These are phyloP conservation scores for Solanum arcanum DNA, from an alignment of 257 asterid genomes.

Conservation along the genomic window DNA sequence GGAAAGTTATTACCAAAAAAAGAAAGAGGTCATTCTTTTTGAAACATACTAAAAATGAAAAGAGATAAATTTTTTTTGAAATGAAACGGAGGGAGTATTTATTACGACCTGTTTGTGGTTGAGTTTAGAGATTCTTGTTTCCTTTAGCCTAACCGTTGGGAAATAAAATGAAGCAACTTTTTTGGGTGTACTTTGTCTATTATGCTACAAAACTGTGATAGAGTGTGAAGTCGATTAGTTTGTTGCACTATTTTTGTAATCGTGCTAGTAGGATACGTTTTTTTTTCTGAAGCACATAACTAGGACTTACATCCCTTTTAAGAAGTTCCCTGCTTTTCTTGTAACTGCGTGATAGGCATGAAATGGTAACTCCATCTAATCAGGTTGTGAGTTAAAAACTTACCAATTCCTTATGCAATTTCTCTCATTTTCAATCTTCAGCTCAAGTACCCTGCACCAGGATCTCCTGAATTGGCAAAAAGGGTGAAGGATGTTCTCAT, in stretches of 20 bases:
- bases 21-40: too few species aligned
- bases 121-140: not conserved
- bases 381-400: not conserved
- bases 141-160: not conserved
- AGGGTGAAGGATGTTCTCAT: conserved; percentile 48
- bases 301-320: not conserved
- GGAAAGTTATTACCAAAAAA: too few species aligned
- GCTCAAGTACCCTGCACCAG: conserved; percentile 77
- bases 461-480: conserved; percentile 59
- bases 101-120: not conserved
- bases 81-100: too few species aligned
- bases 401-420: not conserved
- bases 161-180: not conserved
- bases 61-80: too few species aligned
- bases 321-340: not conserved
- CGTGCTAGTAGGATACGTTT: not conserved
- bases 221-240: not conserved
- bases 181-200: not conserved
- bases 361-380: not conserved
- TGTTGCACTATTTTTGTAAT: not conserved
- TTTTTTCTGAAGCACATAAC: not conserved
- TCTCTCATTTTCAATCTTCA: conserved; percentile 1
- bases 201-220: not conserved
- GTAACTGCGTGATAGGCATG: not conserved
- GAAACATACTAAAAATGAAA: too few species aligned